Percentiles rank a stretch among this genome's conserved stretches.
Evolutionary conservation across 2,329 filamentous ascomycete species (phyloP).

Genomic region (Plectosphaerella sp.): DNA sequence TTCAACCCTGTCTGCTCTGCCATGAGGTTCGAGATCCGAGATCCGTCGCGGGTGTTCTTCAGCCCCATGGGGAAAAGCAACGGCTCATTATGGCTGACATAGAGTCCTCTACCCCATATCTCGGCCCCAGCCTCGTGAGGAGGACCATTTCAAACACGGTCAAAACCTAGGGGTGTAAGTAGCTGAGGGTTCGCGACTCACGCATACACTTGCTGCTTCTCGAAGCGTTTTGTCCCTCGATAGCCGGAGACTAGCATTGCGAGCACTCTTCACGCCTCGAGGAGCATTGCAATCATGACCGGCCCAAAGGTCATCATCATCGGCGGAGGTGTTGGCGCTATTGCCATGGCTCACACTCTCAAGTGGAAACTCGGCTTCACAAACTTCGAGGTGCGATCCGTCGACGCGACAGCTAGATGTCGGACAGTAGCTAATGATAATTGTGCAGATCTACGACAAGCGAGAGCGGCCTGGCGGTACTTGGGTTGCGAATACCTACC

Average conservation of each 20-base stretch:
- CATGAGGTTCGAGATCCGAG: background rate
- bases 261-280: background rate
- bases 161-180: background rate
- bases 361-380: slow-evolving; percentile 23
- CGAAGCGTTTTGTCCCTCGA: background rate
- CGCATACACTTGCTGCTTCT: background rate
- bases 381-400: slow-evolving; percentile 15
- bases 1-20: background rate
- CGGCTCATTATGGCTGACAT: background rate
- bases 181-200: background rate
- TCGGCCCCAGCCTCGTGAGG: background rate
- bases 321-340: slow-evolving; percentile 25
- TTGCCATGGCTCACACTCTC: slow-evolving; percentile 24
- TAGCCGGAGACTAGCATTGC: background rate
- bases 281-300: background rate
- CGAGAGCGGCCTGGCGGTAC: slow-evolving; percentile 22
- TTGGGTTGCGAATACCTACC: slow-evolving; percentile 24
- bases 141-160: background rate
- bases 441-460: slow-evolving; percentile 21
- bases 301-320: slow-evolving; percentile 23
- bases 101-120: background rate
- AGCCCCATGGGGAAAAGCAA: background rate
- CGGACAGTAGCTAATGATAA: background rate
- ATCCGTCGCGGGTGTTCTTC: background rate
- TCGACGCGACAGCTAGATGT: background rate